phyloP scores from a whole-genome alignment of 192 early-diverging fungal species.

The Lobosporangium transversale region DNA sequence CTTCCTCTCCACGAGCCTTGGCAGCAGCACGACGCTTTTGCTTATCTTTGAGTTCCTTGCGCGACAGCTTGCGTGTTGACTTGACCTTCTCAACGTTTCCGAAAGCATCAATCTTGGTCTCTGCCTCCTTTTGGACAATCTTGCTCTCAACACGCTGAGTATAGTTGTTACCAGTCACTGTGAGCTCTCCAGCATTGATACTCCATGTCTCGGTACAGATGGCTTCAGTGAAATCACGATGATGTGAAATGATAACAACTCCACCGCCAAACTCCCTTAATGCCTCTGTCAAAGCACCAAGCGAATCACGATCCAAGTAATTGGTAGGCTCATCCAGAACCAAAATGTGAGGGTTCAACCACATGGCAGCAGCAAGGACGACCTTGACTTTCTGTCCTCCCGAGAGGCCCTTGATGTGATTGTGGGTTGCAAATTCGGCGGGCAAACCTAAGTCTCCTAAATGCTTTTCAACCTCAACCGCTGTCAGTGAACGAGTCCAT shows the following conservation, averaged over 20 bases:
- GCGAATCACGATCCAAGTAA: conserved; percentile 71
- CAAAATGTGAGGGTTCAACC: conserved; percentile 91
- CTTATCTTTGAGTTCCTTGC: conserved; percentile 64
- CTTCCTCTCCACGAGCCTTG: conserved; percentile 64
- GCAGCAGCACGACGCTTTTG: conserved; percentile 63
- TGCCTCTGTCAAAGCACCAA: conserved; percentile 75
- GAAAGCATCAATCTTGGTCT: conserved; percentile 71
- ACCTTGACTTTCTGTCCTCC: conserved; percentile 91
- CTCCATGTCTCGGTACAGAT: conserved; percentile 82
- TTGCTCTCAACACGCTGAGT: conserved; percentile 56
- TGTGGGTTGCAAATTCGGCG: conserved; percentile 79
- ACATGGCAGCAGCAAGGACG: conserved; percentile 86
- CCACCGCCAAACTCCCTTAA: conserved; percentile 81
- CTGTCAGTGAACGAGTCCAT: conserved; percentile 73
- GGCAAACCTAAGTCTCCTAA: conserved; percentile 81
- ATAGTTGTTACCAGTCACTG: conserved; percentile 65
- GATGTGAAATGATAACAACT: conserved; percentile 87
- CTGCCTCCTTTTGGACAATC: conserved; percentile 57
- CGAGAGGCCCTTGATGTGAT: conserved; percentile 75
- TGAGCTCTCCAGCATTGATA: conserved; percentile 71
- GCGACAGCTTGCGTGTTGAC: conserved; percentile 63
- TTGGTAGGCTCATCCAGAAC: conserved; percentile 92
- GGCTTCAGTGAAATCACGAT: conserved; percentile 81
- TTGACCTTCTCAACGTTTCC: conserved; percentile 80
- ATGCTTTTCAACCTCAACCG: conserved; percentile 75